Conservation (phyloP, 2,329 filamentous ascomycete species). For the Zymoseptoria tritici region DNA sequence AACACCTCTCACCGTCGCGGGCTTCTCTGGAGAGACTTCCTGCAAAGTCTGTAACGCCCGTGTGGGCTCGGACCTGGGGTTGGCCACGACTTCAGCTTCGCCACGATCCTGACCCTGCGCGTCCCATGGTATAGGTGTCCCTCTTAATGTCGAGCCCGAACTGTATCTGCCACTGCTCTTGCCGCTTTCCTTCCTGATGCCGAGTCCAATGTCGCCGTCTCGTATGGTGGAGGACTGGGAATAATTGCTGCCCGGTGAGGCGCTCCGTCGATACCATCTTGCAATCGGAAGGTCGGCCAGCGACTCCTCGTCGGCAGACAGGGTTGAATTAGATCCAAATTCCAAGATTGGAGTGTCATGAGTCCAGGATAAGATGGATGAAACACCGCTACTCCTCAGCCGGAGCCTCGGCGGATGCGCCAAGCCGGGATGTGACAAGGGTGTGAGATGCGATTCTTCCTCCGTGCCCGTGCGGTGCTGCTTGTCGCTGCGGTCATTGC, state of each 20-base stretch:
- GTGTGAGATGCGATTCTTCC: constrained; percentile 20
- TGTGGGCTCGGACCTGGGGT: constrained; percentile 10
- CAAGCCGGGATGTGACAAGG: constrained; percentile 7
- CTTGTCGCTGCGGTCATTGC: constrained; percentile 11
- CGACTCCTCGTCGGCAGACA: constrained; percentile 13
- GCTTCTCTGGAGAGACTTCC: constrained; percentile 22
- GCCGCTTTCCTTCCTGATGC: constrained; percentile 13
- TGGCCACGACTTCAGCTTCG: constrained; percentile 9
- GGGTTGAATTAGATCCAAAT: constrained; percentile 16
- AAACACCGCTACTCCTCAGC: constrained; percentile 20
- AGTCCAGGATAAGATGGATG: constrained; percentile 18
- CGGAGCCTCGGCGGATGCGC: constrained; percentile 18
- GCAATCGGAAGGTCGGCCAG: constrained; percentile 1
- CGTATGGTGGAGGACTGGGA: constrained; percentile 24
- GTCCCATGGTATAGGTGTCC: constrained; percentile 24
- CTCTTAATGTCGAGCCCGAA: constrained; percentile 23
- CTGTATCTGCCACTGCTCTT: constrained; percentile 21
- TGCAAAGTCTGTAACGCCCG: constrained; percentile 23
- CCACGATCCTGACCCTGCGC: constrained; percentile 17
- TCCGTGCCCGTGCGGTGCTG: constrained; percentile 13
- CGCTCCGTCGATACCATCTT: constrained; percentile 22
- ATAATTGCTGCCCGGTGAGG: constrained; percentile 20
- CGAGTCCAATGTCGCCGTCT: constrained; percentile 14
- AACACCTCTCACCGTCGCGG: constrained; percentile 16
- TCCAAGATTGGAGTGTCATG: constrained; percentile 21